Evolutionary conservation across 2,329 filamentous ascomycete genomes (phyloP).

Genomic region (Fusarium pseudograminearum): DNA sequence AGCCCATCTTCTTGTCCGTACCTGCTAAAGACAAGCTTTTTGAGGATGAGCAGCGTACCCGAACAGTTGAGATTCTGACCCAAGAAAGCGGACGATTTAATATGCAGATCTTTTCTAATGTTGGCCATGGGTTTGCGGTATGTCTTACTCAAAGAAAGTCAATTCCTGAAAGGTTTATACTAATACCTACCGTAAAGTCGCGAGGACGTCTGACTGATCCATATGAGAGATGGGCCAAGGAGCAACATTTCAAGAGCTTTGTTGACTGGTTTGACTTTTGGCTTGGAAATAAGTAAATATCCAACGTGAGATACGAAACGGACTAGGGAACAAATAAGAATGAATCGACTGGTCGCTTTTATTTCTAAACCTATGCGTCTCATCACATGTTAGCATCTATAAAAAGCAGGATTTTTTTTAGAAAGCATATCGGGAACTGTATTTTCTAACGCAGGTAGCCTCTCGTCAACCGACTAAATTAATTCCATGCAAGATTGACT

Average conservation of each 20-base stretch:
- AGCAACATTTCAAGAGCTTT: background rate
- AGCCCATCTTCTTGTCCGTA: background rate
- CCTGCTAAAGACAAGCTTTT: background rate
- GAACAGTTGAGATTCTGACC: background rate
- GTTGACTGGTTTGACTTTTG: conserved; percentile 7
- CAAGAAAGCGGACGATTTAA: background rate
- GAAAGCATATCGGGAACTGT: no score
- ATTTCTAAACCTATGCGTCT: no score
- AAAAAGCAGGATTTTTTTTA: no score
- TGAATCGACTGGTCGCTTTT: no score
- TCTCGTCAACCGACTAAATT: no score
- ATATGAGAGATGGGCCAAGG: background rate
- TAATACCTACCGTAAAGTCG: background rate
- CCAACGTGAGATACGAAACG: no score
- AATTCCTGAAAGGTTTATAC: no score
- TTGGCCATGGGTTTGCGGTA: conserved; percentile 3
- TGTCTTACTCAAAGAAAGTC: no score
- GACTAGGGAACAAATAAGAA: no score
- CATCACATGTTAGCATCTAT: no score
- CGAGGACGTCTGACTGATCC: background rate
- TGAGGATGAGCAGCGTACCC: background rate
- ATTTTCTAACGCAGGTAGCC: no score
- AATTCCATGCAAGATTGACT: no score
- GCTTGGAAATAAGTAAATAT: background rate
- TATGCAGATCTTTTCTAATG: background rate